phyloP scores from a whole-genome alignment of 2,329 filamentous ascomycete species.

The Hymenoscyphus infarciens region DNA sequence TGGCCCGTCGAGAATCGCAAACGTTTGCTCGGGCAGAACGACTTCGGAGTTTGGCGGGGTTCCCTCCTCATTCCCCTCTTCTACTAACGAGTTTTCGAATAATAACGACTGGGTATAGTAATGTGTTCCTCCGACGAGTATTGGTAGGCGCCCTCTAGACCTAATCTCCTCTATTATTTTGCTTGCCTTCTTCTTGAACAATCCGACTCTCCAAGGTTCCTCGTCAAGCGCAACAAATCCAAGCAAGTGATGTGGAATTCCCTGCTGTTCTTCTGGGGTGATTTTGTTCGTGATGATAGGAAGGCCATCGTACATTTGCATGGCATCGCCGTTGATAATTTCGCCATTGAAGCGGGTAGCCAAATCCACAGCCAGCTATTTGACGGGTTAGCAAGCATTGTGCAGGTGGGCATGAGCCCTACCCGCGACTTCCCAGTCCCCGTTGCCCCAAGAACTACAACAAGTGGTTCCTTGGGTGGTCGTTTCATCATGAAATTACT shows the following conservation, averaged over 20 bases:
- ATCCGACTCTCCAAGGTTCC: conserved; percentile 77
- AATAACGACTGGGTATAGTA: conserved; percentile 91
- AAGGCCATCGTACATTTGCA: conserved; percentile 92
- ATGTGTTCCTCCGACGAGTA: conserved; percentile 90
- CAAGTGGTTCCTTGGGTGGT: conserved; percentile 55
- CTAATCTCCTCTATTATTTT: conserved; percentile 74
- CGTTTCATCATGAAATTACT: conserved; percentile 25
- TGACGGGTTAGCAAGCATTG: conserved; percentile 15
- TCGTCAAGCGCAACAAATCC: conserved; percentile 72
- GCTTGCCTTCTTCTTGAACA: conserved; percentile 69
- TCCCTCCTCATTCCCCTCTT: conserved; percentile 30
- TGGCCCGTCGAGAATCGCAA: conserved; percentile 68
- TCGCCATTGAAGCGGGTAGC: conserved; percentile 83
- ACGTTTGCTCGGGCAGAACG: conserved; percentile 44
- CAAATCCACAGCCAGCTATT: conserved; percentile 68
- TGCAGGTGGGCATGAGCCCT: neutral
- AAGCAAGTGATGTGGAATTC: conserved; percentile 83
- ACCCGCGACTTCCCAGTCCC: conserved; percentile 94
- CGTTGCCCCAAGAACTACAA: conserved; percentile 84
- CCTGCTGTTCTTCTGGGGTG: conserved; percentile 66
- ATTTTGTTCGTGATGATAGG: conserved; percentile 97
- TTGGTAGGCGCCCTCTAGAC: conserved; percentile 73
- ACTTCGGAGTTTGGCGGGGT: conserved; percentile 30
- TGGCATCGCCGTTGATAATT: conserved; percentile 94
- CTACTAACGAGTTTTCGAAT: conserved; percentile 68